A percentile compares a stretch with the other conserved stretches of the same genome.
phyloP scores from a whole-genome alignment of 768 basidiomycete genomes.

The Boletus fagicola region DNA sequence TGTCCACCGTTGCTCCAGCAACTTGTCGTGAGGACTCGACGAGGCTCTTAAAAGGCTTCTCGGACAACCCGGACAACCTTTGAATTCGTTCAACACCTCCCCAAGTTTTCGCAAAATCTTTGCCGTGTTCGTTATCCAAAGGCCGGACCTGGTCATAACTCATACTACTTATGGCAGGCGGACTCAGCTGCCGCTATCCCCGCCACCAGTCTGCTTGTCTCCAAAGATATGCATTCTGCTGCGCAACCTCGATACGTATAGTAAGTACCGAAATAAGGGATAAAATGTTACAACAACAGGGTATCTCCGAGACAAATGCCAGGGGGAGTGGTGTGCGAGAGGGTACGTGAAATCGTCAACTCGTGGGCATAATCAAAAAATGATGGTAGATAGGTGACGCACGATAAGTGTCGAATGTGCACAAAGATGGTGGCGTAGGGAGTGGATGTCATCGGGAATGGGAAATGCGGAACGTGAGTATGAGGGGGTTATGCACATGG shows the following conservation, averaged over 20 bases:
- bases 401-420: conserved; percentile 13
- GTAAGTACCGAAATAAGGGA: conserved; percentile 26
- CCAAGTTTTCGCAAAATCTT: background rate
- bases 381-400: conserved; percentile 22
- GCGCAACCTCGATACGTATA: conserved; percentile 33
- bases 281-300: conserved; percentile 34
- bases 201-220: conserved; percentile 13
- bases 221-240: conserved; percentile 37
- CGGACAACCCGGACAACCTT: background rate
- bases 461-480: conserved; percentile 25
- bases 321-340: conserved; percentile 6
- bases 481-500: conserved; percentile 29
- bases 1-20: background rate
- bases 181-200: background rate
- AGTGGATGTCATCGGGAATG: conserved; percentile 11
- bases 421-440: background rate
- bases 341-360: conserved; percentile 35
- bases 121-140: background rate
- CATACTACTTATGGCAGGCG: background rate
- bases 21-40: conserved; percentile 6
- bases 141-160: background rate
- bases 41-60: background rate
- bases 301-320: conserved; percentile 36
- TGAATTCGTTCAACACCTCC: background rate
- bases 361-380: conserved; percentile 26